Evolutionary conservation across 495 filamentous ascomycete genomes (phyloP).

Genomic region (Sordaria brevicollis): DNA sequence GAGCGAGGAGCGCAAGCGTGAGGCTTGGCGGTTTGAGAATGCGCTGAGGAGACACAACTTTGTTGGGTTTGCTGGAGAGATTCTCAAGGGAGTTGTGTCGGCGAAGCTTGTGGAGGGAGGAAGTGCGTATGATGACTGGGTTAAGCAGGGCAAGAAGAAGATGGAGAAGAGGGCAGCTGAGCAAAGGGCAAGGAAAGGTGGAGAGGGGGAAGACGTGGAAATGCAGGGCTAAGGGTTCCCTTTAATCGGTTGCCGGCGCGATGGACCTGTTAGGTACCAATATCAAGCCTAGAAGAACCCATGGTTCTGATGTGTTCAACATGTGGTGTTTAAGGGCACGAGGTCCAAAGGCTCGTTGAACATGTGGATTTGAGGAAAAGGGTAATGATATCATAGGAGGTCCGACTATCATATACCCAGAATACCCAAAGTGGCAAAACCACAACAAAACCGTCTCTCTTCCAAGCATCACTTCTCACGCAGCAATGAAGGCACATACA

Average conservation of each 20-base stretch:
- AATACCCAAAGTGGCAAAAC: neutral
- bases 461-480: neutral
- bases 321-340: neutral
- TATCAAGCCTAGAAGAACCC: neutral
- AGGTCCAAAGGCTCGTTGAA: neutral
- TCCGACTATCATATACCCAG: neutral
- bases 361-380: neutral
- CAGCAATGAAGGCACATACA: neutral
- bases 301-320: neutral
- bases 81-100: constrained; percentile 72
- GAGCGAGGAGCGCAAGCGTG: constrained; percentile 74
- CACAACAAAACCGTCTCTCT: neutral
- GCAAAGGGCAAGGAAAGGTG: constrained; percentile 22
- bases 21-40: constrained; percentile 92
- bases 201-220: constrained; percentile 31
- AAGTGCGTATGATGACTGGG: constrained; percentile 63
- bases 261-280: neutral
- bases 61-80: constrained; percentile 87
- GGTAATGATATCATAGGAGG: neutral
- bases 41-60: constrained; percentile 89
- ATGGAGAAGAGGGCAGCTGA: constrained; percentile 55
- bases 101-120: constrained; percentile 56
- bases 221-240: constrained; percentile 26
- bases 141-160: constrained; percentile 63
- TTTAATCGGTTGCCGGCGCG: neutral